A percentile compares a stretch with the other conserved stretches of the same genome.
These are phyloP conservation scores for Tetrahymena malaccensis DNA, from an alignment of 73 alveolate species.

Conservation along the genomic window DNA sequence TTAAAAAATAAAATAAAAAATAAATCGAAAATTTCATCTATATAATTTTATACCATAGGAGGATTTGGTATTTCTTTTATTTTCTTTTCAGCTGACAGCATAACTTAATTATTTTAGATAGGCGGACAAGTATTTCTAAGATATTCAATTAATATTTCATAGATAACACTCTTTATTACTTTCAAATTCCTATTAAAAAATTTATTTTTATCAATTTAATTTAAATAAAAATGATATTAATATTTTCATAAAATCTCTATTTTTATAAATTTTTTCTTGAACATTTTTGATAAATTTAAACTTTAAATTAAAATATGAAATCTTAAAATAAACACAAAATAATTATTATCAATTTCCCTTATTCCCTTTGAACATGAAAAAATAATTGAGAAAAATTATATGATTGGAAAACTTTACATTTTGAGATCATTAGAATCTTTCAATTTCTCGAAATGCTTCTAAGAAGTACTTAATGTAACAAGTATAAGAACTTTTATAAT, in stretches of 20 bases:
- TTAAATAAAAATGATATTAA: too few relatives aligned
- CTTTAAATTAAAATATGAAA: too few relatives aligned
- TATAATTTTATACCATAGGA: background rate
- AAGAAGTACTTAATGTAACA: background rate
- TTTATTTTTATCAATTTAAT: too few relatives aligned
- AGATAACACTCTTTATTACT: background rate
- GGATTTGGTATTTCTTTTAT: background rate
- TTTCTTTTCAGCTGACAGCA: background rate
- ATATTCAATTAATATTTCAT: background rate
- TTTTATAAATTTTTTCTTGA: too few relatives aligned
- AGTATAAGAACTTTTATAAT: background rate
- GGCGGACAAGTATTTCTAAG: background rate
- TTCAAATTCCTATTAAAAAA: background rate
- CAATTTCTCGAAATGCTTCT: background rate
- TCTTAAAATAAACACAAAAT: too few relatives aligned
- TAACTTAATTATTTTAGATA: background rate
- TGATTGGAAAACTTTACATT: background rate
- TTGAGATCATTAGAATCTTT: background rate
- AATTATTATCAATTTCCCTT: too few relatives aligned
- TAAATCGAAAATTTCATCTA: background rate
- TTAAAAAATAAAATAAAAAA: background rate
- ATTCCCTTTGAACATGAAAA: background rate
- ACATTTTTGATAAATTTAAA: too few relatives aligned
- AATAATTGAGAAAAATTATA: background rate
- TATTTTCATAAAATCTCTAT: too few relatives aligned